Evolutionary conservation across 2,329 filamentous ascomycete species (phyloP).

Genomic region (Aspergillus udagawae): DNA sequence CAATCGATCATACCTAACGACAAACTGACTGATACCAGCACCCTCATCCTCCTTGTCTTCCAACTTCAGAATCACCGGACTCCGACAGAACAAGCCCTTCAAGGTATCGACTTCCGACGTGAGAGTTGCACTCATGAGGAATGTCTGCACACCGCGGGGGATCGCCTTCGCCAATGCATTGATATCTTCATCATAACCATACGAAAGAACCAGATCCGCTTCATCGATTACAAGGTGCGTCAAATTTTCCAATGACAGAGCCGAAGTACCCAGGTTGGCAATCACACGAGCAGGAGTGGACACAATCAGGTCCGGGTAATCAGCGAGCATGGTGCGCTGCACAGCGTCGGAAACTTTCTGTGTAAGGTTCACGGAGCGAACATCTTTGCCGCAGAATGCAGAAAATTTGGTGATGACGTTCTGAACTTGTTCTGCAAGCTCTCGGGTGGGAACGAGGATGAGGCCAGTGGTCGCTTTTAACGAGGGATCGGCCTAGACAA

Average conservation of each 20-base stretch:
- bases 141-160: constrained; percentile 81
- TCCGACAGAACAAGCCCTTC: constrained; percentile 78
- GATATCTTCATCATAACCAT: constrained; percentile 89
- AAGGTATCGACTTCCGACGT: constrained; percentile 81
- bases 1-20: constrained; percentile 61
- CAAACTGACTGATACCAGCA: constrained; percentile 77
- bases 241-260: constrained; percentile 67
- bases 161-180: constrained; percentile 72
- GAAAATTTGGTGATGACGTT: constrained; percentile 74
- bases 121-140: constrained; percentile 90
- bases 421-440: constrained; percentile 87
- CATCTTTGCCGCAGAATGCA: constrained; percentile 77
- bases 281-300: constrained; percentile 84
- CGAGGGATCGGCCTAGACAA: constrained; percentile 31
- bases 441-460: constrained; percentile 88
- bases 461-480: constrained; percentile 63
- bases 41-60: constrained; percentile 76
- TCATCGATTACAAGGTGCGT: constrained; percentile 86
- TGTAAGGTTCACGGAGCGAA: constrained; percentile 79
- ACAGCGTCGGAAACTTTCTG: constrained; percentile 88
- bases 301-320: constrained; percentile 82
- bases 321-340: constrained; percentile 78
- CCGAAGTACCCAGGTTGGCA: constrained; percentile 68
- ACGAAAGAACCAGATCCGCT: constrained; percentile 87
- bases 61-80: constrained; percentile 74